Evolutionary conservation across 257 asterid genomes (phyloP).

Genomic region (Plantago ovata): DNA sequence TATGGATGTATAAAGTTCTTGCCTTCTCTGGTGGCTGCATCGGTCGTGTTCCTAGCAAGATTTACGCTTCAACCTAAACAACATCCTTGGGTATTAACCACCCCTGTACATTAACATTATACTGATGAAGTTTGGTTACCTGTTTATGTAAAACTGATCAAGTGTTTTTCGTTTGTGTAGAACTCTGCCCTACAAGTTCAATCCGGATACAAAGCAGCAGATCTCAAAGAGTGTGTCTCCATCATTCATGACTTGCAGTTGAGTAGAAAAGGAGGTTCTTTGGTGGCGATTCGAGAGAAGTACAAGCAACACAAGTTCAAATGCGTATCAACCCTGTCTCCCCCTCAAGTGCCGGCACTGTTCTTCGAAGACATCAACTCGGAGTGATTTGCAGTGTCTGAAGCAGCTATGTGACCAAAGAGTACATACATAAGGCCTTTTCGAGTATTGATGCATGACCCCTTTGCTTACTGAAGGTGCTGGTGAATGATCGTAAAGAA

Average conservation of each 20-base stretch:
- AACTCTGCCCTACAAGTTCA: conserved; percentile 29
- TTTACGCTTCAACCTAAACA: conserved; percentile 51
- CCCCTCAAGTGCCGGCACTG: conserved; percentile 26
- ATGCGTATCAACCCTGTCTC: conserved; percentile 45
- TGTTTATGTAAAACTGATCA: background rate
- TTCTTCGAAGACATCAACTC: conserved; percentile 30
- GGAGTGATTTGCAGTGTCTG: background rate
- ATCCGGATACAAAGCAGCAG: conserved; percentile 68
- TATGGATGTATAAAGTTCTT: conserved; percentile 66
- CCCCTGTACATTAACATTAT: background rate
- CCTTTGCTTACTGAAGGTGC: too few species aligned
- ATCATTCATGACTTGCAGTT: conserved; percentile 65
- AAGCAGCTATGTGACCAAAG: too few species aligned
- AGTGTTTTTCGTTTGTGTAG: conserved; percentile 20
- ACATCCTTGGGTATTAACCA: conserved; percentile 69
- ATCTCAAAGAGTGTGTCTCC: conserved; percentile 60
- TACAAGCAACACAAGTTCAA: conserved; percentile 81
- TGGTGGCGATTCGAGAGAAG: conserved; percentile 67
- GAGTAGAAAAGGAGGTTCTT: conserved; percentile 46
- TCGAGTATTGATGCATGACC: too few species aligned
- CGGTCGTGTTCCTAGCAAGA: conserved; percentile 67
- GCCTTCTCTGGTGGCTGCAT: conserved; percentile 83
- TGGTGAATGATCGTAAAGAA: too few species aligned
- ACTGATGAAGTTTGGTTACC: background rate
- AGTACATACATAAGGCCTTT: too few species aligned